phyloP scores from a whole-genome alignment of 768 basidiomycete species.

The Lanmaoa pseudosensibilis region DNA sequence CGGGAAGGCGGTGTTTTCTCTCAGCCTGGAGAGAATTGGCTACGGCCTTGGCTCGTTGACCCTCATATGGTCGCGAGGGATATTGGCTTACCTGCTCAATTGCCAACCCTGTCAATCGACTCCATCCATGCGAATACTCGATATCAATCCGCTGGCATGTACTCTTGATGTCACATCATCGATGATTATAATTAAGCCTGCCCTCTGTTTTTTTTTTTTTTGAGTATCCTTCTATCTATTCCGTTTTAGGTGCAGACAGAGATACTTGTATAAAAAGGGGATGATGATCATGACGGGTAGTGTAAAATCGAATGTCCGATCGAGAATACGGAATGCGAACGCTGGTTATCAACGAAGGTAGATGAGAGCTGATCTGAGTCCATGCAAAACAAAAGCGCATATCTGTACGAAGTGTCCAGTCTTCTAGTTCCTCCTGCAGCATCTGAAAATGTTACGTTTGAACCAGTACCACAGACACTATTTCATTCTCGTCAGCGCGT shows the following conservation, averaged over 20 bases:
- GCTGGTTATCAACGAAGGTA: conserved; percentile 32
- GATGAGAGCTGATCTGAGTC: conserved; percentile 31
- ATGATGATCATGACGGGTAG: conserved; percentile 20
- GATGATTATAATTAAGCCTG: conserved; percentile 11
- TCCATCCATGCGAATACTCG: conserved; percentile 19
- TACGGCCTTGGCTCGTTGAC: conserved; percentile 25
- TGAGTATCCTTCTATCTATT: conserved; percentile 29
- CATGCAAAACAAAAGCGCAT: conserved; percentile 22
- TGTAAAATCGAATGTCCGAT: conserved; percentile 27
- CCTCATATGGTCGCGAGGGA: conserved; percentile 20
- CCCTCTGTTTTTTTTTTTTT: conserved; percentile 15
- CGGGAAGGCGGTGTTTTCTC: conserved; percentile 5
- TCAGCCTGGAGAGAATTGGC: conserved; percentile 15
- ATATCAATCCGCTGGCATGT: conserved; percentile 53
- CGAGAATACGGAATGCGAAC: conserved; percentile 14
- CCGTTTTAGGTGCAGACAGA: conserved; percentile 22
- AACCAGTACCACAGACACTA: conserved; percentile 84
- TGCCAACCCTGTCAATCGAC: conserved; percentile 22
- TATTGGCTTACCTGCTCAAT: conserved; percentile 3
- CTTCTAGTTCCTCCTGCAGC: conserved; percentile 69
- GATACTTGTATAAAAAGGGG: conserved; percentile 17
- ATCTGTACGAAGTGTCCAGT: conserved; percentile 3
- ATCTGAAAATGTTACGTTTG: conserved; percentile 79
- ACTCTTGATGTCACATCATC: conserved; percentile 41
- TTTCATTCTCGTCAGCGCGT: conserved; percentile 1